phyloP scores from a whole-genome alignment of 2,329 filamentous ascomycete genomes.

The Ceratocystis variospora region DNA sequence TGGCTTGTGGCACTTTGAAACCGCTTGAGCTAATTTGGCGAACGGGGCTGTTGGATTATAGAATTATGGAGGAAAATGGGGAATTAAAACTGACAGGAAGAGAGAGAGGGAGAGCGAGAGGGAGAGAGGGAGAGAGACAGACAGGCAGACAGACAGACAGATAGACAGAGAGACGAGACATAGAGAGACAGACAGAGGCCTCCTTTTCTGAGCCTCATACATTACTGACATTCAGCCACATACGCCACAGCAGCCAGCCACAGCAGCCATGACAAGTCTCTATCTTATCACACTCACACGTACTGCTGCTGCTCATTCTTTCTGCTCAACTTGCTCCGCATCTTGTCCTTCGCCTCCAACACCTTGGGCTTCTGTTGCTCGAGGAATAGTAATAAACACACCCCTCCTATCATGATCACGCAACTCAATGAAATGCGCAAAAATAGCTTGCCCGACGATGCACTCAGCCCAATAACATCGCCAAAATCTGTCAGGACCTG shows the following conservation, averaged over 20 bases:
- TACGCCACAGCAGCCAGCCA: too few relatives aligned
- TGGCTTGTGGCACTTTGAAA: not conserved
- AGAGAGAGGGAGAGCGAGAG: not conserved
- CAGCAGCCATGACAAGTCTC: not conserved
- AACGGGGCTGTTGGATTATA: not conserved
- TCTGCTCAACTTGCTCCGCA: slow-evolving; percentile 24
- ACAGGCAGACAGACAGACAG: too few relatives aligned
- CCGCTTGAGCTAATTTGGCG: not conserved
- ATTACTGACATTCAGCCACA: too few relatives aligned
- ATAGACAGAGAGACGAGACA: not conserved
- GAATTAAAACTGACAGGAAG: not conserved
- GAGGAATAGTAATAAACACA: slow-evolving; percentile 23
- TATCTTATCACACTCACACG: not conserved
- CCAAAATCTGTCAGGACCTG: slow-evolving; percentile 32
- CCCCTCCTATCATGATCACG: slow-evolving; percentile 29
- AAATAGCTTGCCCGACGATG: slow-evolving; percentile 32
- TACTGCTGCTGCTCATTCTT: slow-evolving; percentile 23
- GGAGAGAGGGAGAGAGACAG: not conserved
- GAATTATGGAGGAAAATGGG: not conserved
- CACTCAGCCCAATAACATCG: slow-evolving; percentile 33
- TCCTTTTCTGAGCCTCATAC: too few relatives aligned
- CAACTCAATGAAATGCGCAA: slow-evolving; percentile 35
- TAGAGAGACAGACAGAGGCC: too few relatives aligned
- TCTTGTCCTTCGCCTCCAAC: slow-evolving; percentile 21
- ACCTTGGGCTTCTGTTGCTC: slow-evolving; percentile 20